phyloP scores from a whole-genome alignment of 2,329 filamentous ascomycete genomes.

The Hymenotorrendiella dingleyae region DNA sequence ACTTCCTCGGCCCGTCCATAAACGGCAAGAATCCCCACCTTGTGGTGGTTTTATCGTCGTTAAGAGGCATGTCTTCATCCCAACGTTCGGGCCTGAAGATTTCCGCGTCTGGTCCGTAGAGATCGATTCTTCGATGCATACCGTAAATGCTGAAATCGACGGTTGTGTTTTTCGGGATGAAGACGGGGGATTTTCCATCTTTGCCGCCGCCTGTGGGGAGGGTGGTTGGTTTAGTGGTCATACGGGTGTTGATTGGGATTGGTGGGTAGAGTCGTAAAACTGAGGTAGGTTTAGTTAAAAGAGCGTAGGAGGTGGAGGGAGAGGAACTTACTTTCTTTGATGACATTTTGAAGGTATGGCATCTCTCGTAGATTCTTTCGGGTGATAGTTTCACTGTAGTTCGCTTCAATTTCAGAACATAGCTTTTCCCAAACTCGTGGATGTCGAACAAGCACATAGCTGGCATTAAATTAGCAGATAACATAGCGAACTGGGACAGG shows the following conservation, averaged over 20 bases:
- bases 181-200: conserved; percentile 23
- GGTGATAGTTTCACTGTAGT: conserved; percentile 21
- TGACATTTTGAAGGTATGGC: conserved; percentile 47
- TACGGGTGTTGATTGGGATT: conserved; percentile 23
- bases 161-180: conserved; percentile 19
- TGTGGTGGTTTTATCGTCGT: background rate
- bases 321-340: conserved; percentile 47
- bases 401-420: conserved; percentile 12
- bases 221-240: conserved; percentile 13
- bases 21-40: conserved; percentile 10
- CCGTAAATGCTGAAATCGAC: conserved; percentile 16
- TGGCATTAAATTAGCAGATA: background rate
- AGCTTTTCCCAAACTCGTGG: conserved; percentile 28
- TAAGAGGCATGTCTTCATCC: conserved; percentile 36
- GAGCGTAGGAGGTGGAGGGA: background rate
- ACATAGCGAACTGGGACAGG: background rate
- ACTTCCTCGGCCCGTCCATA: conserved; percentile 22
- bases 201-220: conserved; percentile 29
- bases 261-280: conserved; percentile 33
- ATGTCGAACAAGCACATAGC: conserved; percentile 27
- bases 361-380: conserved; percentile 40
- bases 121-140: conserved; percentile 33
- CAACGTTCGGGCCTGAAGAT: conserved; percentile 36
- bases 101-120: conserved; percentile 34
- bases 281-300: conserved; percentile 6